These are phyloP conservation scores for Ascochyta viciae-villosae DNA, from an alignment of 2,329 filamentous ascomycete species.

Conservation along the genomic window DNA sequence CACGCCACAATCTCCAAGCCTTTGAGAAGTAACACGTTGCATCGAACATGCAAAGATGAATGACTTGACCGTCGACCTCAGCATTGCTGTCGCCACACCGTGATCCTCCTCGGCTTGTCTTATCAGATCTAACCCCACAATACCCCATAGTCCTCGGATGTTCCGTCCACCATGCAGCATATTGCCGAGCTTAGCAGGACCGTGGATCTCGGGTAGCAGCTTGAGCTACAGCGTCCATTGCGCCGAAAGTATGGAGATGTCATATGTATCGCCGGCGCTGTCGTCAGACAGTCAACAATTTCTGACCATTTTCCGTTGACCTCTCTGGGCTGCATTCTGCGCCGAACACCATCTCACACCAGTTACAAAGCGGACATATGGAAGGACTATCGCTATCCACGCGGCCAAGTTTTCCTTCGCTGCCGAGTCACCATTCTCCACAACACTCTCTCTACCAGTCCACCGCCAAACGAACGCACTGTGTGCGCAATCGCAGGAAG, in stretches of 20 bases:
- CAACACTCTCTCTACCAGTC: slow-evolving; percentile 27
- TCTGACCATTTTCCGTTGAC: slow-evolving; percentile 23
- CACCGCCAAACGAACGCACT: slow-evolving; percentile 28
- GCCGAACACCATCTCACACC: slow-evolving; percentile 43
- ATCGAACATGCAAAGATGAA: background rate
- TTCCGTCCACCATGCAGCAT: slow-evolving; percentile 24
- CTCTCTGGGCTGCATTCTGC: slow-evolving; percentile 47
- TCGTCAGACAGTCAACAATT: slow-evolving; percentile 10
- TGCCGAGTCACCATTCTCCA: slow-evolving; percentile 29
- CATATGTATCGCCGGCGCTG: slow-evolving; percentile 23
- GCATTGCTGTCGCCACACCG: background rate
- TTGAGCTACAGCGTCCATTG: slow-evolving; percentile 20
- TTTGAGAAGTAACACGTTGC: background rate
- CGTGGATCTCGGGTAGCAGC: slow-evolving; percentile 18
- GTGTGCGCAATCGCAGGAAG: slow-evolving; percentile 41
- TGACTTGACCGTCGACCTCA: background rate
- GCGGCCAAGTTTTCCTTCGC: slow-evolving; percentile 24
- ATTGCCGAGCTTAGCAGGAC: slow-evolving; percentile 41
- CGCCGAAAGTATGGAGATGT: slow-evolving; percentile 26
- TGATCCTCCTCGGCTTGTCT: slow-evolving; percentile 9
- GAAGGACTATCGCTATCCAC: slow-evolving; percentile 40
- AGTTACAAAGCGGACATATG: slow-evolving; percentile 48
- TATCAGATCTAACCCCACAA: slow-evolving; percentile 20
- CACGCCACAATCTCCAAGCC: background rate
- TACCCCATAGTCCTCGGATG: slow-evolving; percentile 31